These are phyloP conservation scores for Suillus tomentosus DNA, from an alignment of 768 basidiomycete species.

Conservation along the genomic window DNA sequence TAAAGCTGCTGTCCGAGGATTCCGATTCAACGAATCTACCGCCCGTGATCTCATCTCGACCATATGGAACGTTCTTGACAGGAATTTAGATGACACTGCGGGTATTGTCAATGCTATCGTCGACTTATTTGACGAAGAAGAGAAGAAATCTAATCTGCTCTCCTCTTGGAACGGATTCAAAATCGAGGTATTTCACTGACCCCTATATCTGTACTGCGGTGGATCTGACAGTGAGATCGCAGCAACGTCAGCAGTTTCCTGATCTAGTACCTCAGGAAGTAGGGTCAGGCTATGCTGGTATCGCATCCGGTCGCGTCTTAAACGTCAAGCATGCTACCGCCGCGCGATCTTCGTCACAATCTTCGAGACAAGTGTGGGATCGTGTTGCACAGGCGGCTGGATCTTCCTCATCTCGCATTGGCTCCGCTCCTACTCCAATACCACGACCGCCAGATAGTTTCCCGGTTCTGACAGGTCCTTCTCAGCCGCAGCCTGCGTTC, in stretches of 20 bases:
- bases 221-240: slow-evolving; percentile 9
- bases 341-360: slow-evolving; percentile 53
- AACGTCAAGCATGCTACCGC: slow-evolving; percentile 80
- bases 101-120: slow-evolving; percentile 73
- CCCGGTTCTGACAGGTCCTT: slow-evolving; percentile 28
- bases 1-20: slow-evolving; percentile 78
- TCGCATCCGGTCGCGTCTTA: slow-evolving; percentile 79
- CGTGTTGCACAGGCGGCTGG: slow-evolving; percentile 83
- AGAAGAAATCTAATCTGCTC: slow-evolving; percentile 78
- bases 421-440: slow-evolving; percentile 19
- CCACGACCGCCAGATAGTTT: slow-evolving; percentile 33
- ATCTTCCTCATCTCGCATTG: slow-evolving; percentile 39
- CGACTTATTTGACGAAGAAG: slow-evolving; percentile 79
- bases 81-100: slow-evolving; percentile 70
- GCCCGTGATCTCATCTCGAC: slow-evolving; percentile 87
- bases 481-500: slow-evolving; percentile 24
- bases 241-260: slow-evolving; percentile 89
- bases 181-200: slow-evolving; percentile 58
- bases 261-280: slow-evolving; percentile 61
- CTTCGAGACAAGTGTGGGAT: slow-evolving; percentile 77
- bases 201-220: background rate
- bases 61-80: slow-evolving; percentile 77
- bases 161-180: slow-evolving; percentile 83
- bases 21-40: slow-evolving; percentile 71
- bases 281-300: slow-evolving; percentile 74